These are phyloP conservation scores for Trichopus zeylanicus DNA, from an alignment of 116 monocot genomes.

Conservation along the genomic window DNA sequence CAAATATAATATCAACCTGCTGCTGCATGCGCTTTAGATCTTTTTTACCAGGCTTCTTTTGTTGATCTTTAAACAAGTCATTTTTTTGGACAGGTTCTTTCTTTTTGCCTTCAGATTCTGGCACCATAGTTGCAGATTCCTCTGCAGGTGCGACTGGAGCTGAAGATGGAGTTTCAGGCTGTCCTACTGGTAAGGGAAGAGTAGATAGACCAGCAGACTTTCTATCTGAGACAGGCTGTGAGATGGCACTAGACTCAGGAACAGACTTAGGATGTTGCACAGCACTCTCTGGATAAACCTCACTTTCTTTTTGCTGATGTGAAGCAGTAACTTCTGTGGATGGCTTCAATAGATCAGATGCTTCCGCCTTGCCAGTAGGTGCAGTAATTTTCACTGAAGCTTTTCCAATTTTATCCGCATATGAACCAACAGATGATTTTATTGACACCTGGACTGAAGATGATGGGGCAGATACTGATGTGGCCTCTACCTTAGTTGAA, in stretches of 20 bases:
- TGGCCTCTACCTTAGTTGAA: constrained; percentile 16
- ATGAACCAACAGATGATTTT: constrained; percentile 11
- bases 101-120: constrained; percentile 24
- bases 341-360: constrained; percentile 13
- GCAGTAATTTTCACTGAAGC: constrained; percentile 31
- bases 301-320: constrained; percentile 12
- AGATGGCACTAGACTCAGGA: not conserved
- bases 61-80: constrained; percentile 29
- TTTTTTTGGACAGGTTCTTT: constrained; percentile 19
- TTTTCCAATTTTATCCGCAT: constrained; percentile 15
- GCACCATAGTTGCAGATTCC: constrained; percentile 11
- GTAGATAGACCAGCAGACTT: not conserved
- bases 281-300: constrained; percentile 9
- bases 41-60: constrained; percentile 21
- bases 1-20: constrained; percentile 18
- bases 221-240: not conserved
- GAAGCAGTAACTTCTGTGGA: constrained; percentile 13
- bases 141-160: constrained; percentile 6
- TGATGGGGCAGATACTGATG: constrained; percentile 14
- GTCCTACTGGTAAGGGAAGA: not conserved
- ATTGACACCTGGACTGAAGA: constrained; percentile 20
- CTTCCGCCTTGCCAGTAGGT: constrained; percentile 31
- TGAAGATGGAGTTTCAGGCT: constrained; percentile 3
- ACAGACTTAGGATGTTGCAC: constrained; percentile 1
- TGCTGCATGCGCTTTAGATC: constrained; percentile 28